Percentiles rank a stretch among this genome's conserved stretches.
Conservation (phyloP, 1,139 yeast species). For the Geotrichum fermentans region DNA sequence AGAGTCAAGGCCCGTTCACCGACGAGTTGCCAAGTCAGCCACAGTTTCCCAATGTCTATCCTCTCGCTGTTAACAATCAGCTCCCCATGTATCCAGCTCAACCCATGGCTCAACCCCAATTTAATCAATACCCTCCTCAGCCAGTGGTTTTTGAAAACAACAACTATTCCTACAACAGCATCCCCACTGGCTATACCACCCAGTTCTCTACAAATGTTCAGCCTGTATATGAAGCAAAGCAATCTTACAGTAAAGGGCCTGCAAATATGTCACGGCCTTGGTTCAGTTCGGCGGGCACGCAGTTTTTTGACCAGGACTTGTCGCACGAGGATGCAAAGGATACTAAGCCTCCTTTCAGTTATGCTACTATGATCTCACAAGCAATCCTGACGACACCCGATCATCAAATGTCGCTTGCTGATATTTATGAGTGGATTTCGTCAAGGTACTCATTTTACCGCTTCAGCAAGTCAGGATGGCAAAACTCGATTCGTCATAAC, state of each 20-base stretch:
- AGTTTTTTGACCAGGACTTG: constrained; percentile 50
- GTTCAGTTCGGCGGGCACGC: constrained; percentile 26
- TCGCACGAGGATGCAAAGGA: constrained; percentile 88
- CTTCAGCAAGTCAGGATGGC: constrained; percentile 93
- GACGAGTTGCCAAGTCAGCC: constrained; percentile 4
- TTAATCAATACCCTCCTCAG: not conserved
- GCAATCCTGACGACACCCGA: constrained; percentile 86
- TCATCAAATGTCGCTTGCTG: constrained; percentile 83
- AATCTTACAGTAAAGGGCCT: constrained; percentile 39
- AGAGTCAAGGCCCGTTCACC: not conserved
- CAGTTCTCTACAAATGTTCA: constrained; percentile 10
- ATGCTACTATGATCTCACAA: constrained; percentile 97
- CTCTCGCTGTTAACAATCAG: not conserved
- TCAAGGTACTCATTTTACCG: constrained; percentile 86
- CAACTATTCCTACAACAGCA: constrained; percentile 1
- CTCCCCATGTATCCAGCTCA: not conserved
- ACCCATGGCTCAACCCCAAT: constrained; percentile 2
- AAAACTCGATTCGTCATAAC: constrained; percentile 79
- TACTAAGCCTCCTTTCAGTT: constrained; percentile 92
- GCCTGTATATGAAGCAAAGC: not conserved
- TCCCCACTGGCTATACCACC: constrained; percentile 6
- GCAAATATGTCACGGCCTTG: constrained; percentile 40
- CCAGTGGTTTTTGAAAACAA: not conserved
- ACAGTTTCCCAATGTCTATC: not conserved
- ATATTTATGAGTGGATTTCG: constrained; percentile 87